Evolutionary conservation across 352 stramenopile genomes (phyloP).

Genomic region (Globisporangium paroecandrum): DNA sequence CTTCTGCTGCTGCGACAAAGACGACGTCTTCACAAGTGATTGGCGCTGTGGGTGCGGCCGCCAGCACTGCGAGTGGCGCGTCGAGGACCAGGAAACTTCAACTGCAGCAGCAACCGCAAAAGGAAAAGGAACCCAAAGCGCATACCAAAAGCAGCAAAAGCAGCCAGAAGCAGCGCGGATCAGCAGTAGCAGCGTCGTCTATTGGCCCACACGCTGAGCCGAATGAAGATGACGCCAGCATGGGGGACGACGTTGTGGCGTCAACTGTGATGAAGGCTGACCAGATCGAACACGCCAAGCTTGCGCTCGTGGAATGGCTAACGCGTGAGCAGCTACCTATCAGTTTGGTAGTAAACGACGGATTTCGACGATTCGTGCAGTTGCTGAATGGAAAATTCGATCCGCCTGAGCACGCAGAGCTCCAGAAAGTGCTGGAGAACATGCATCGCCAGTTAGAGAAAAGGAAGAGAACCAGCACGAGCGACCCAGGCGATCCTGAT

Average conservation of each 20-base stretch:
- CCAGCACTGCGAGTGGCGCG: background rate
- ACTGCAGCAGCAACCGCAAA: background rate
- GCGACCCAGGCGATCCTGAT: background rate
- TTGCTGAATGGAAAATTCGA: constrained; percentile 35
- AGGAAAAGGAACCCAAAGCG: background rate
- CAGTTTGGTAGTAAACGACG: constrained; percentile 31
- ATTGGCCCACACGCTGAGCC: background rate
- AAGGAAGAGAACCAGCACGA: background rate
- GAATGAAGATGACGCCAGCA: background rate
- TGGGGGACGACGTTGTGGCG: background rate
- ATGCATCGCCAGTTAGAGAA: constrained; percentile 14
- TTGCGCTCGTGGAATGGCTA: constrained; percentile 38
- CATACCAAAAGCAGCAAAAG: background rate
- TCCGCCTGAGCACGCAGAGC: constrained; percentile 24
- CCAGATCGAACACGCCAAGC: constrained; percentile 23
- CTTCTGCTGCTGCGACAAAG: constrained; percentile 11
- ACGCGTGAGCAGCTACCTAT: constrained; percentile 42
- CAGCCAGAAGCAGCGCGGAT: background rate
- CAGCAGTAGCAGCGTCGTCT: background rate
- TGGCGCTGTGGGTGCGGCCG: background rate
- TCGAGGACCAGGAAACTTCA: constrained; percentile 11
- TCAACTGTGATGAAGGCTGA: constrained; percentile 1
- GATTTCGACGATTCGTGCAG: constrained; percentile 36
- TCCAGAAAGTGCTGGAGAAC: constrained; percentile 24
- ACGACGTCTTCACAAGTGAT: constrained; percentile 10